These are phyloP conservation scores for Remersonia thermophila DNA, from an alignment of 2,329 filamentous ascomycete genomes.

Conservation along the genomic window DNA sequence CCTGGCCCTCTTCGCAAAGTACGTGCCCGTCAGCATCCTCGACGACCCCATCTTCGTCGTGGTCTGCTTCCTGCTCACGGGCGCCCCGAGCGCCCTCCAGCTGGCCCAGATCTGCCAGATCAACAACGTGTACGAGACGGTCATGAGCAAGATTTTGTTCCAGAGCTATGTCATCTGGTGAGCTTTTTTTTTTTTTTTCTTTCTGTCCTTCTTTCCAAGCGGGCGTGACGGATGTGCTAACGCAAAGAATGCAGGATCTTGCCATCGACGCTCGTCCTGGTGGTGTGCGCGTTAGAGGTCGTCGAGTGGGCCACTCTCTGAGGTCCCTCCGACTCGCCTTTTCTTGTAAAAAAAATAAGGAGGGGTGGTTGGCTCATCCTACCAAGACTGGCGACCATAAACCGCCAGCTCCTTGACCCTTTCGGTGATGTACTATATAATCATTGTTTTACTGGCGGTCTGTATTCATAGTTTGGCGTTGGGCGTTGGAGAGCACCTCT, in stretches of 20 bases:
- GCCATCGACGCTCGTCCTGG: slow-evolving; percentile 79
- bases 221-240: slow-evolving; percentile 2
- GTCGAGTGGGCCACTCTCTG: slow-evolving; percentile 77
- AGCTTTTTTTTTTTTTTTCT: slow-evolving; percentile 19
- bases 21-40: slow-evolving; percentile 80
- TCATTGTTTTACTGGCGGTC: not conserved
- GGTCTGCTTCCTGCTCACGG: slow-evolving; percentile 91
- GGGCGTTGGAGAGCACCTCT: no score
- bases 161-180: slow-evolving; percentile 95
- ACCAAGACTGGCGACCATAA: no score
- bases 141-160: slow-evolving; percentile 87
- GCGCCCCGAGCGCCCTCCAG: slow-evolving; percentile 85
- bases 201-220: slow-evolving; percentile 9
- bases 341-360: no score
- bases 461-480: no score
- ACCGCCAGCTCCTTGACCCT: no score
- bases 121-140: slow-evolving; percentile 88
- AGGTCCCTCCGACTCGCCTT: no score
- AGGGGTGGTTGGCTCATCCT: no score
- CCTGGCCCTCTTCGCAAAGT: slow-evolving; percentile 78
- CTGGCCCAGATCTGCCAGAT: slow-evolving; percentile 97
- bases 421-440: no score
- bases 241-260: slow-evolving; percentile 65
- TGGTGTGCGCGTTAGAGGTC: slow-evolving; percentile 84
- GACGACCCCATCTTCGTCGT: slow-evolving; percentile 98